These are phyloP conservation scores for Coniochaeta sp. DNA, from an alignment of 2,329 filamentous ascomycete species.

Conservation along the genomic window DNA sequence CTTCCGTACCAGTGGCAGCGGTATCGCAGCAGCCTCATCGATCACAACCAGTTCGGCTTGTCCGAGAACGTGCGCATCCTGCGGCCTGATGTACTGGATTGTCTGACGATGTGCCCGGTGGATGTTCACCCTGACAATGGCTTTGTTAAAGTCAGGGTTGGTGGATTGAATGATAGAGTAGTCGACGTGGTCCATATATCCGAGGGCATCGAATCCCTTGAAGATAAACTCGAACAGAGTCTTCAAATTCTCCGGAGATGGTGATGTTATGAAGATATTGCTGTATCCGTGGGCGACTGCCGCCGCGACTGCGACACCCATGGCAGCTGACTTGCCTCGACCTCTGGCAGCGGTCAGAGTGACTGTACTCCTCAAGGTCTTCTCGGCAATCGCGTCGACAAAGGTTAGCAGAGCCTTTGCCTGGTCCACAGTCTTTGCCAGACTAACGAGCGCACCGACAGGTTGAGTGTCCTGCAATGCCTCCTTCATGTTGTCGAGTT, in stretches of 20 bases:
- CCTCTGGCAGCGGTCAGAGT: slow-evolving; percentile 89
- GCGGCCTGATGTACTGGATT: slow-evolving; percentile 95
- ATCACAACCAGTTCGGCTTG: slow-evolving; percentile 95
- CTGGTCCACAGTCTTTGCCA: slow-evolving; percentile 89
- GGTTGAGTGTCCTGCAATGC: slow-evolving; percentile 78
- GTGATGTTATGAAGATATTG: slow-evolving; percentile 98
- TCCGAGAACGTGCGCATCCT: slow-evolving; percentile 89
- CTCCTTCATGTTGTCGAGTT: slow-evolving; percentile 83
- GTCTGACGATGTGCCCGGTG: slow-evolving; percentile 93
- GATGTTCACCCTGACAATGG: slow-evolving; percentile 93
- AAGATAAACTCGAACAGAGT: slow-evolving; percentile 98
- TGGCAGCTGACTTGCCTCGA: slow-evolving; percentile 90
- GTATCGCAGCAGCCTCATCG: slow-evolving; percentile 95
- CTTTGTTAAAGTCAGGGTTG: slow-evolving; percentile 98
- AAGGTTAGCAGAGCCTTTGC: slow-evolving; percentile 96
- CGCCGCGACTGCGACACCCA: slow-evolving; percentile 89
- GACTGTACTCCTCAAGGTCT: slow-evolving; percentile 89
- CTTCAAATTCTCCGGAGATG: slow-evolving; percentile 96
- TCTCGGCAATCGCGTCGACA: slow-evolving; percentile 91
- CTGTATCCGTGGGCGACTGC: slow-evolving; percentile 95
- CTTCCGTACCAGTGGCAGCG: slow-evolving; percentile 83
- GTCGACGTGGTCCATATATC: slow-evolving; percentile 90
- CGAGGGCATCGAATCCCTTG: slow-evolving; percentile 92
- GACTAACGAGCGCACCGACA: slow-evolving; percentile 72
- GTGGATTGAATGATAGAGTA: slow-evolving; percentile 98